Conservation (phyloP, 2,329 filamentous ascomycete genomes). For the Plectosphaerella plurivora region DNA sequence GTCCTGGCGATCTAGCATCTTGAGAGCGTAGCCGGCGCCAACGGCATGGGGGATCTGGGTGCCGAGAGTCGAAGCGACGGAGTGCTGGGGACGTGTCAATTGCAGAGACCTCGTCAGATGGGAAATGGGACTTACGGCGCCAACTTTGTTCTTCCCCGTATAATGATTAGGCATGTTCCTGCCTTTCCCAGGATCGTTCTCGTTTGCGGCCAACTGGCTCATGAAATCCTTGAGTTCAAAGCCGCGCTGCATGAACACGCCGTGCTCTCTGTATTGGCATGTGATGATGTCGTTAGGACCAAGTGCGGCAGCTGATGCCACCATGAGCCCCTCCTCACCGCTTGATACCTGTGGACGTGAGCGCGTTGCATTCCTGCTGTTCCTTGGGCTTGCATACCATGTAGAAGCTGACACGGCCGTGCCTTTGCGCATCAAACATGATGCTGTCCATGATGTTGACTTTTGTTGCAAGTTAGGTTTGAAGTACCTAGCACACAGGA, state of each 20-base stretch:
- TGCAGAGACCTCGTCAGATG: neutral
- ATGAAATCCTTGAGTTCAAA: constrained; percentile 88
- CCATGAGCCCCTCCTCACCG: constrained; percentile 89
- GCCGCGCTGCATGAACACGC: constrained; percentile 84
- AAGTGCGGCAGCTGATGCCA: constrained; percentile 82
- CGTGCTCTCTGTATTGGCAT: constrained; percentile 90
- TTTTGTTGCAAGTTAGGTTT: too few relatives aligned
- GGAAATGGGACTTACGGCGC: constrained; percentile 33
- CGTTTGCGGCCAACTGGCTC: constrained; percentile 90
- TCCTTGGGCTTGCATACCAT: constrained; percentile 39
- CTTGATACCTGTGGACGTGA: constrained; percentile 76
- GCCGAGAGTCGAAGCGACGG: constrained; percentile 76
- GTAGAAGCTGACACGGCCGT: constrained; percentile 93
- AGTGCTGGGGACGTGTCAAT: constrained; percentile 51
- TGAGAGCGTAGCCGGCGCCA: constrained; percentile 82
- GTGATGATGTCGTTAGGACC: constrained; percentile 80
- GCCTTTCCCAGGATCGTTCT: constrained; percentile 71
- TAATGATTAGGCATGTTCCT: constrained; percentile 99
- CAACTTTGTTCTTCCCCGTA: constrained; percentile 80
- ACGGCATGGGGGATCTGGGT: constrained; percentile 88
- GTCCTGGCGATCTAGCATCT: constrained; percentile 71
- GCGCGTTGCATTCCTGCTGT: too few relatives aligned
- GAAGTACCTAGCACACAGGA: too few relatives aligned
- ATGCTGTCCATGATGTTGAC: constrained; percentile 87
- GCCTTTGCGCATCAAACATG: constrained; percentile 96